Evolutionary conservation across 2,329 filamentous ascomycete species (phyloP).

Genomic region (Fusarium sp.): DNA sequence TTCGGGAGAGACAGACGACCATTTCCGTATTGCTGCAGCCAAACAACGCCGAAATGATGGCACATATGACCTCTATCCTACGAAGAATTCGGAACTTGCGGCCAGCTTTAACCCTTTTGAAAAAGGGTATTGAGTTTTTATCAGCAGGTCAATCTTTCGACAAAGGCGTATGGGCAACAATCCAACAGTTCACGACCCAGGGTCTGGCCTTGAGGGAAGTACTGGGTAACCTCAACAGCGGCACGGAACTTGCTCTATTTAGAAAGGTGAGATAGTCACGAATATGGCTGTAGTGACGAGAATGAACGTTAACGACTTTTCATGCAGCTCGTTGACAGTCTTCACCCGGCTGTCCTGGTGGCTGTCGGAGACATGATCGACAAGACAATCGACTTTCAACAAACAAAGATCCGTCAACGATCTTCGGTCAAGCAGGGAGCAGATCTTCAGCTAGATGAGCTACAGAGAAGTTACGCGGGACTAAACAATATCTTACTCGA

Average conservation of each 20-base stretch:
- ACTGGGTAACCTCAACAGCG: conserved; percentile 51
- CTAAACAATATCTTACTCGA: conserved; percentile 79
- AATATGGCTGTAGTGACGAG: neutral
- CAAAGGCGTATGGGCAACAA: conserved; percentile 78
- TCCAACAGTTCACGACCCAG: conserved; percentile 78
- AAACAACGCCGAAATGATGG: conserved; percentile 71
- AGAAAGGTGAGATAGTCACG: conserved; percentile 58
- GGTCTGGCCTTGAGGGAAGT: conserved; percentile 76
- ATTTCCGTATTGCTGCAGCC: conserved; percentile 75
- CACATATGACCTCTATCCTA: conserved; percentile 70
- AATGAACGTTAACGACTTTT: conserved; percentile 10
- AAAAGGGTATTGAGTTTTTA: conserved; percentile 77
- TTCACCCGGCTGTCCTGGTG: conserved; percentile 70
- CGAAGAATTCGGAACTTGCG: conserved; percentile 82
- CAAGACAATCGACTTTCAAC: conserved; percentile 83
- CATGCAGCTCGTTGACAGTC: conserved; percentile 66
- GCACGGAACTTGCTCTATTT: conserved; percentile 34
- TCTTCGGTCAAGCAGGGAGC: conserved; percentile 80
- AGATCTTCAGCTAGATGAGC: conserved; percentile 78
- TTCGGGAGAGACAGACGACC: conserved; percentile 77
- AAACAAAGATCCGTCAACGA: conserved; percentile 76
- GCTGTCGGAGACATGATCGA: conserved; percentile 78
- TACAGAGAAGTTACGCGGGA: conserved; percentile 83
- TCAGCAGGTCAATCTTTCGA: conserved; percentile 65
- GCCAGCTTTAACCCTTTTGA: conserved; percentile 75